phyloP scores from a whole-genome alignment of 495 filamentous ascomycete genomes.

The Aspergillus homomorphus region DNA sequence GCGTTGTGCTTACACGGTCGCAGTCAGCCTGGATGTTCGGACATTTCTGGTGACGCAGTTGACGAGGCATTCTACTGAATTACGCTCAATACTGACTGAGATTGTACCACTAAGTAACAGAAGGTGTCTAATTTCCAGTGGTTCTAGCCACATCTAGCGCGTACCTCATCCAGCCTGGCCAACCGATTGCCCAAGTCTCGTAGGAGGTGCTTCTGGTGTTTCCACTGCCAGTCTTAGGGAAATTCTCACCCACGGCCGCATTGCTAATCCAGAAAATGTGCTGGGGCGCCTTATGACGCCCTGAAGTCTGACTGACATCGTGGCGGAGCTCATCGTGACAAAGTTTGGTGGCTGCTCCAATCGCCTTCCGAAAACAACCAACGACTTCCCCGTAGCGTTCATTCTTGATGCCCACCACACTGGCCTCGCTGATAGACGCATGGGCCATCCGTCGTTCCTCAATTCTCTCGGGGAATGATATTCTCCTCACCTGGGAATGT shows the following conservation, averaged over 20 bases:
- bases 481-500: conserved; percentile 62
- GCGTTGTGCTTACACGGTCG: neutral
- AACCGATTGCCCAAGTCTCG: conserved; percentile 37
- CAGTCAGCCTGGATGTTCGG: neutral
- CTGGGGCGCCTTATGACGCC: conserved; percentile 55
- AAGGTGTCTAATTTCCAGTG: neutral
- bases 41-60: no score
- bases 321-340: conserved; percentile 10
- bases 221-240: conserved; percentile 63
- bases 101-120: neutral
- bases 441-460: conserved; percentile 61
- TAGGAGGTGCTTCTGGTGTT: conserved; percentile 61
- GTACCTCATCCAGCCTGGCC: neutral
- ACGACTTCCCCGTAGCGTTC: conserved; percentile 59
- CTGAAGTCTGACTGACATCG: conserved; percentile 50
- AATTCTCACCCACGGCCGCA: conserved; percentile 40
- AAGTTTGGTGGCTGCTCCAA: no score
- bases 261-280: conserved; percentile 59
- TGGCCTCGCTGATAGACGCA: conserved; percentile 49
- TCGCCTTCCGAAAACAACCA: conserved; percentile 21
- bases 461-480: conserved; percentile 67
- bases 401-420: conserved; percentile 60
- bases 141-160: neutral
- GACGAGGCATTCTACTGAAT: no score
- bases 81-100: no score